phyloP scores from a whole-genome alignment of 495 filamentous ascomycete genomes.

The Cercophora sp. region DNA sequence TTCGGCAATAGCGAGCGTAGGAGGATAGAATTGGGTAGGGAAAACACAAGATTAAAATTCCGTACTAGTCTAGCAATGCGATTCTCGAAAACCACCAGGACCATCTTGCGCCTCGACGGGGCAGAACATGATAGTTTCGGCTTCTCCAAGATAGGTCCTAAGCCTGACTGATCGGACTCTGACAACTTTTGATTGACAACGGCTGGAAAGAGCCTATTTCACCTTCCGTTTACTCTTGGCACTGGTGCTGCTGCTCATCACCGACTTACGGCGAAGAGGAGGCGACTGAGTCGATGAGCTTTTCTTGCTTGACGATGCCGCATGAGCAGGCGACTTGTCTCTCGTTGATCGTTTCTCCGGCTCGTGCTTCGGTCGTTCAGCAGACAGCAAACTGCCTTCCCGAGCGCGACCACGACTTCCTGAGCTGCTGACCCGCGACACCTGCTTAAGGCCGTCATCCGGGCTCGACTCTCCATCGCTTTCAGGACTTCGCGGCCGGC shows the following conservation, averaged over 20 bases:
- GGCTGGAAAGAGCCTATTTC: slow-evolving; percentile 12
- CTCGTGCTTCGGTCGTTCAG: slow-evolving; percentile 24
- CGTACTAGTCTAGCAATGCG: slow-evolving; percentile 24
- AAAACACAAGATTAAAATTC: slow-evolving; percentile 20
- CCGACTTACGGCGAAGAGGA: slow-evolving; percentile 29
- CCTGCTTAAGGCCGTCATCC: no score
- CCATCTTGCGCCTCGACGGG: no score
- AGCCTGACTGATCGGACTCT: background rate
- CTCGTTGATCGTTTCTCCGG: slow-evolving; percentile 20
- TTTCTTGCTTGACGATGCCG: slow-evolving; percentile 21
- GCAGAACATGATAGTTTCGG: no score
- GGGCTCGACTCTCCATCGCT: no score
- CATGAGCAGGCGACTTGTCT: slow-evolving; percentile 15
- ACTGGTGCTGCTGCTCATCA: slow-evolving; percentile 8
- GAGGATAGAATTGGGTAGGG: background rate
- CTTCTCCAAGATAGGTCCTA: background rate
- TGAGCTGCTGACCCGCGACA: slow-evolving; percentile 3
- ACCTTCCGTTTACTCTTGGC: slow-evolving; percentile 27
- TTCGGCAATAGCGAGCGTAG: background rate
- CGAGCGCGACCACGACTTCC: slow-evolving; percentile 14
- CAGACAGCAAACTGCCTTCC: slow-evolving; percentile 5
- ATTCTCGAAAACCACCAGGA: no score
- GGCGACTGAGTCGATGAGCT: slow-evolving; percentile 16
- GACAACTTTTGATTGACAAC: background rate
- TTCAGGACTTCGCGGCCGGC: slow-evolving; percentile 1